A percentile compares a stretch with the other conserved stretches of the same genome.
Conservation (phyloP, 768 basidiomycete genomes). For the Tulasnella sp. region DNA sequence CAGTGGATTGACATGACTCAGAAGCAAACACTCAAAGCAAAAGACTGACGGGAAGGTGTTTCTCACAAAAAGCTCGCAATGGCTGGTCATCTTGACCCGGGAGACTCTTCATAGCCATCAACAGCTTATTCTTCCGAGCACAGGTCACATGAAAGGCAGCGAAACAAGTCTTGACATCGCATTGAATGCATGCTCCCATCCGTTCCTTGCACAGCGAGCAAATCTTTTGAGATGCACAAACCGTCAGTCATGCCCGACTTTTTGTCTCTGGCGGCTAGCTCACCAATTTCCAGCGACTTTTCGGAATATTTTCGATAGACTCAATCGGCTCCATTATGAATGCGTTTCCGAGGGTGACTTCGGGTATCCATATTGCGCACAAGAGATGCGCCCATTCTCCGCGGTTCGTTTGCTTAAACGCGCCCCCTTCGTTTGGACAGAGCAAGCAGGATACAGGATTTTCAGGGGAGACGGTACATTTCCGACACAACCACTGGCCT, state of each 20-base stretch:
- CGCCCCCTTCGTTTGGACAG: constrained; percentile 94
- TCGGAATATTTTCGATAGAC: constrained; percentile 77
- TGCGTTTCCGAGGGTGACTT: constrained; percentile 85
- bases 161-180: constrained; percentile 82
- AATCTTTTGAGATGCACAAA: constrained; percentile 34
- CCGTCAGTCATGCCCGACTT: constrained; percentile 2
- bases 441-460: constrained; percentile 94
- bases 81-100: constrained; percentile 61
- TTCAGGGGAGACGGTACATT: constrained; percentile 96
- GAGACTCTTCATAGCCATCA: constrained; percentile 80
- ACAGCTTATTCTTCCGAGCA: constrained; percentile 73
- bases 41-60: constrained; percentile 72
- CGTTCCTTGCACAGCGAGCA: constrained; percentile 55
- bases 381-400: constrained; percentile 95
- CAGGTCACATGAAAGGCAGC: constrained; percentile 93
- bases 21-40: background rate
- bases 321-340: constrained; percentile 98
- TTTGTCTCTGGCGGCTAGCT: constrained; percentile 29
- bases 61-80: constrained; percentile 79
- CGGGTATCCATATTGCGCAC: constrained; percentile 96
- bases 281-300: constrained; percentile 90
- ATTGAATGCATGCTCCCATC: constrained; percentile 91
- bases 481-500: constrained; percentile 98
- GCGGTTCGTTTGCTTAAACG: constrained; percentile 91
- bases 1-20: background rate